Evolutionary conservation across 345 rosid genomes (phyloP).

Genomic region (Zanthoxylum bungeanum): DNA sequence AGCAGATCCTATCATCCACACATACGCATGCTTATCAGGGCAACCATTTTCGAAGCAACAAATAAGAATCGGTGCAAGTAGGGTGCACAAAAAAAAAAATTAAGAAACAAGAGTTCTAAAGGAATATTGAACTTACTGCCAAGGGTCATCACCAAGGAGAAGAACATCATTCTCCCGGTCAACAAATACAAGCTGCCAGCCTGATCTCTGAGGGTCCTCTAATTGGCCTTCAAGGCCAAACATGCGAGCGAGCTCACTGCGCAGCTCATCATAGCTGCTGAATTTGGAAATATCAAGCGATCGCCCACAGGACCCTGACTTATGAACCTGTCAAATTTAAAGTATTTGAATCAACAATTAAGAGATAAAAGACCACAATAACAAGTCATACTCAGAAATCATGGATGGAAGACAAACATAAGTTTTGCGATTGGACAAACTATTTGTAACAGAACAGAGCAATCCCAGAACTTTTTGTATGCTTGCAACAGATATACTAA

Average conservation of each 20-base stretch:
- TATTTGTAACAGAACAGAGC: not conserved
- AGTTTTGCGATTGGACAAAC: not conserved
- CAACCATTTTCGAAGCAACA: not conserved
- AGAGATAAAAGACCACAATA: not conserved
- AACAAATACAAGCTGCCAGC: conserved; percentile 61
- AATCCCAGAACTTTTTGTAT: not conserved
- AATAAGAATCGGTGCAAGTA: not conserved
- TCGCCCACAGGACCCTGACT: conserved; percentile 44
- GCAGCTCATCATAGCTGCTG: conserved; percentile 49
- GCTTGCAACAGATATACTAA: conserved; percentile 5
- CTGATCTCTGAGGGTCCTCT: conserved; percentile 55
- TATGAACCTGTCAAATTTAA: conserved; percentile 35
- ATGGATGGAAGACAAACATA: not conserved
- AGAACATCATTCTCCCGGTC: conserved; percentile 55
- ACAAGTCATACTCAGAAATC: not conserved
- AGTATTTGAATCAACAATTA: conserved; percentile 4
- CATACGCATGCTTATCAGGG: not conserved
- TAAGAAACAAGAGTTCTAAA: not conserved
- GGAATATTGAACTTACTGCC: conserved; percentile 35
- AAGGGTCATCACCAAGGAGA: conserved; percentile 54
- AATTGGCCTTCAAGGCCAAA: conserved; percentile 56
- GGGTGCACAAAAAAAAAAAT: not conserved
- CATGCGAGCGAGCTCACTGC: conserved; percentile 42
- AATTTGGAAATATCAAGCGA: conserved; percentile 49
- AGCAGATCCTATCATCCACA: not conserved